These are phyloP conservation scores for Aspergillus latus DNA, from an alignment of 2,329 filamentous ascomycete species.

Conservation along the genomic window DNA sequence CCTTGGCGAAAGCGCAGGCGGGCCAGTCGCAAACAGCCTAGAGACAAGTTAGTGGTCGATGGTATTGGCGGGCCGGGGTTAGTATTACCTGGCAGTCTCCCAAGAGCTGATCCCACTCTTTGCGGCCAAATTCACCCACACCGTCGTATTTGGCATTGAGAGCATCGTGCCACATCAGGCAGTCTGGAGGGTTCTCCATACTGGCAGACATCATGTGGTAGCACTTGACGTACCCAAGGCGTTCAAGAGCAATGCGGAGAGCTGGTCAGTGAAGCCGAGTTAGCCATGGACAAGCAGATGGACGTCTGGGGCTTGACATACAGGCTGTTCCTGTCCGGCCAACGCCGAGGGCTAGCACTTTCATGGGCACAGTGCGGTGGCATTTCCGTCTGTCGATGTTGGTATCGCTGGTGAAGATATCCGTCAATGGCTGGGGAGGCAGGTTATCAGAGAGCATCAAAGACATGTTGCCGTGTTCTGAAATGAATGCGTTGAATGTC, in stretches of 20 bases:
- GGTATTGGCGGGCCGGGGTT: not conserved
- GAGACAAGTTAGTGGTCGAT: not conserved
- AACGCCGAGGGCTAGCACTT: slow-evolving; percentile 67
- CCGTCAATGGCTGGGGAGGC: slow-evolving; percentile 43
- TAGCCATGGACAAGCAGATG: not conserved
- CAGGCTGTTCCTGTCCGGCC: slow-evolving; percentile 71
- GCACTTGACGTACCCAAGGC: slow-evolving; percentile 66
- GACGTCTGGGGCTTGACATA: slow-evolving; percentile 38
- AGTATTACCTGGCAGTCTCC: slow-evolving; percentile 55
- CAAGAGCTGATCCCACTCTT: slow-evolving; percentile 69
- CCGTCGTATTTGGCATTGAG: slow-evolving; percentile 63
- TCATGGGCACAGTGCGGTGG: slow-evolving; percentile 68
- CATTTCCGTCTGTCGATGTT: slow-evolving; percentile 67
- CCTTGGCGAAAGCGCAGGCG: slow-evolving; percentile 65
- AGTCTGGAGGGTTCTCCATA: slow-evolving; percentile 67
- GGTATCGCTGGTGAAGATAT: slow-evolving; percentile 61
- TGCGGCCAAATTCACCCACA: slow-evolving; percentile 61
- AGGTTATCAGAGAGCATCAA: slow-evolving; percentile 39
- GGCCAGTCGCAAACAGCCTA: slow-evolving; percentile 69
- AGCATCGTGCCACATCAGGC: slow-evolving; percentile 69
- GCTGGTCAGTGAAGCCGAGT: slow-evolving; percentile 41
- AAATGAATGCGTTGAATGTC: not conserved
- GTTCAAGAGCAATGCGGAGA: slow-evolving; percentile 64
- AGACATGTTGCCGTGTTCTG: slow-evolving; percentile 30
- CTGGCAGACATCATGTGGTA: slow-evolving; percentile 74